Evolutionary conservation across 192 early-diverging fungal species (phyloP), one percentile per base, ranked within the genome.

Genomic region (Coemansia erecta): DNA sequence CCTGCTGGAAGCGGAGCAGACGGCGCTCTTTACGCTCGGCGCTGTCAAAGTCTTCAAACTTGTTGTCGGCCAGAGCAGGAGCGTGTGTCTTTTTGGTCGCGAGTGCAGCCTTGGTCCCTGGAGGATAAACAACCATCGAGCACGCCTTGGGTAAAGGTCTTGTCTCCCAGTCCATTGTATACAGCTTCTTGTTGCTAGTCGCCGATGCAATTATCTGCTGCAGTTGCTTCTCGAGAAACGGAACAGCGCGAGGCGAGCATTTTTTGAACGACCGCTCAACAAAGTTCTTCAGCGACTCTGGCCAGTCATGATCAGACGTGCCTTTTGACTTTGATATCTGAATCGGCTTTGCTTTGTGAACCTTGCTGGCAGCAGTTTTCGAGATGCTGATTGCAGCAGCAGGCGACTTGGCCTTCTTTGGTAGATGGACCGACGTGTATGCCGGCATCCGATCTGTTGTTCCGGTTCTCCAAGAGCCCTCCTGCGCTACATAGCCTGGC

Each of bases 251-350:
- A 7, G 41, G 18, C 7, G 70, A 60, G 41, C 77, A 73, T 17
- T 66, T 63, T 7, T 58, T 59, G 62, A 61, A 80, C n/a, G 77
- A 80, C 31, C 77, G 77, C 63, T 70, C 63, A n/a, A 80, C 77
- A 70, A 63, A 80, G 11, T 15, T n/a, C 31, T 62, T 66, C 24
- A 78, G 39, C 15, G 65, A 62, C 3, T 61, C 45, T 2, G 75
- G 75, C 75, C 75, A 78, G 41, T 68, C 63, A 13, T 58, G 46
- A 1, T 60, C 68, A 12, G 33, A 19, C 12, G 14, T 37, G n/a
- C 43, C 43, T 17, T 33, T 45, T 23, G 39, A 26, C n/a, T 23
- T 37, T 39, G n/a, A 8, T 8, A 21, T 55, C 15, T 18, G 22
- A 18, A 19, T 40, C 24, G 51, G 18, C 37, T 23, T 48, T 23